Conservation (phyloP, 31 red algal species). For the Odonthalia washingtoniensis region DNA sequence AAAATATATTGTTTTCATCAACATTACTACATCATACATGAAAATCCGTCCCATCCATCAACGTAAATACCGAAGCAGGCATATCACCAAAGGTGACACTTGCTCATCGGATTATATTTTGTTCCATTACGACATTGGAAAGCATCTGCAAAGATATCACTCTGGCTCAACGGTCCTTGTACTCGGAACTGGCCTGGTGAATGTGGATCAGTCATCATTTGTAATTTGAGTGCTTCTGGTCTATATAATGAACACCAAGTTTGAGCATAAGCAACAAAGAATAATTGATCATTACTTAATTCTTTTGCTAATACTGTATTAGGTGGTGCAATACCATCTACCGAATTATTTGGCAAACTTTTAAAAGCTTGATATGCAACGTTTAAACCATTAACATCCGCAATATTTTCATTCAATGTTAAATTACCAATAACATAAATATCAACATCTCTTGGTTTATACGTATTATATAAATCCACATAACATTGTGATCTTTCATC, state of each 20-base stretch:
- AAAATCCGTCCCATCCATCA: too few relatives aligned
- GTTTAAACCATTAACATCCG: constrained; percentile 90
- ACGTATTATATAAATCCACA: constrained; percentile 79
- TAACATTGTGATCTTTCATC: constrained; percentile 81
- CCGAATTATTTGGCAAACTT: constrained; percentile 56
- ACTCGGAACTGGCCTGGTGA: constrained; percentile 88
- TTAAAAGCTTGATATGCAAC: constrained; percentile 85
- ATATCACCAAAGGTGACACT: constrained; percentile 72
- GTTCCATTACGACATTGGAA: constrained; percentile 77
- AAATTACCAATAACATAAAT: constrained; percentile 81
- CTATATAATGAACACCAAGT: constrained; percentile 83
- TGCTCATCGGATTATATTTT: constrained; percentile 69
- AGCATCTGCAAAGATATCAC: constrained; percentile 70
- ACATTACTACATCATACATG: too few relatives aligned
- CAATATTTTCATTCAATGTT: constrained; percentile 93
- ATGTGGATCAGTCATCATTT: constrained; percentile 89
- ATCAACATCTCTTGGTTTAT: constrained; percentile 77
- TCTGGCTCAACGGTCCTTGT: constrained; percentile 84
- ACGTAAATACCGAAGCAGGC: too few relatives aligned
- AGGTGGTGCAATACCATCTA: constrained; percentile 70
- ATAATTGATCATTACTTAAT: constrained; percentile 83
- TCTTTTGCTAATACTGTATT: constrained; percentile 76
- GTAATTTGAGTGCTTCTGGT: constrained; percentile 62
- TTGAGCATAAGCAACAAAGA: constrained; percentile 96
- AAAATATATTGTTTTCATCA: too few relatives aligned